These are phyloP conservation scores for Borovskyia barvae DNA, from an alignment of 208 protist species.

Conservation along the genomic window DNA sequence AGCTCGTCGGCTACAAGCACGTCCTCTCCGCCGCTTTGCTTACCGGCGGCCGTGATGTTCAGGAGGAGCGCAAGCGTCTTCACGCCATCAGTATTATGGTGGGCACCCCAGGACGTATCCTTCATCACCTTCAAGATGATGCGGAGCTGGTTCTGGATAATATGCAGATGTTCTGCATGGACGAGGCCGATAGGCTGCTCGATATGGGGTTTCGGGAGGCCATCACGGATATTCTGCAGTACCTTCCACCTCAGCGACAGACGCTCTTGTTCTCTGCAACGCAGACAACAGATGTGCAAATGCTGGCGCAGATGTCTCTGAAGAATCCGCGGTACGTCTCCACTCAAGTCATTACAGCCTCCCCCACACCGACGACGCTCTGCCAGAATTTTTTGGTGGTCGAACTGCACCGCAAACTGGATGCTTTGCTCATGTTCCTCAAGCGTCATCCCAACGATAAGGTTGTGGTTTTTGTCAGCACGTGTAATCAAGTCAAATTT, in stretches of 20 bases:
- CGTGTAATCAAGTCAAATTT: conserved; percentile 96
- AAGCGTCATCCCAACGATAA: conserved; percentile 95
- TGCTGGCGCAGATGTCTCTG: conserved; percentile 91
- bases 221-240: conserved; percentile 93
- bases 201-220: conserved; percentile 97
- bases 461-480: conserved; percentile 98
- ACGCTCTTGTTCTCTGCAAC: conserved; percentile 99
- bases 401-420: conserved; percentile 94
- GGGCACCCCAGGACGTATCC: conserved; percentile 97
- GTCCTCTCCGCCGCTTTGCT: conserved; percentile 95
- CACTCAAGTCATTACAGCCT: conserved; percentile 83
- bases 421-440: conserved; percentile 98
- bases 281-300: conserved; percentile 95
- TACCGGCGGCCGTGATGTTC: conserved; percentile 98
- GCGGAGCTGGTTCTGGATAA: conserved; percentile 88
- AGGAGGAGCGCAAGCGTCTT: conserved; percentile 93
- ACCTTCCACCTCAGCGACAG: conserved; percentile 91
- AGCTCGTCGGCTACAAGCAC: conserved; percentile 92
- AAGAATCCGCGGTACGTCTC: conserved; percentile 95
- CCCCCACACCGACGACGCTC: conserved; percentile 89
- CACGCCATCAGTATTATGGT: conserved; percentile 97
- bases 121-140: conserved; percentile 99
- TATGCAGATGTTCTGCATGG: conserved; percentile 97
- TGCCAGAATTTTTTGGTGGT: conserved; percentile 94
- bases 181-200: conserved; percentile 98